These are phyloP conservation scores for Penicillium waksmanii DNA, from an alignment of 495 filamentous ascomycete genomes.

Conservation along the genomic window DNA sequence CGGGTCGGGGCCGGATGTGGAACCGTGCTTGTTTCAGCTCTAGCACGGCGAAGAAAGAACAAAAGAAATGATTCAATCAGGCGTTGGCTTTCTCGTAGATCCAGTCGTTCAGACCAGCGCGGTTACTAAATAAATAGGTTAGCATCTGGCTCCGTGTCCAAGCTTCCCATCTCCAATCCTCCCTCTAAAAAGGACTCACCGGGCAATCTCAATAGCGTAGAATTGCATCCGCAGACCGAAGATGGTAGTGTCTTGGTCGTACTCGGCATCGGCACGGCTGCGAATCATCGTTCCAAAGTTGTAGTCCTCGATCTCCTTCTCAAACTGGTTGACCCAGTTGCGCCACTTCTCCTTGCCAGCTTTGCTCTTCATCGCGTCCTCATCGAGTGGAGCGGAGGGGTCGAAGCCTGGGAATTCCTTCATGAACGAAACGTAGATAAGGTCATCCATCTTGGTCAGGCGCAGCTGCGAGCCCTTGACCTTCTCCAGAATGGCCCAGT, in stretches of 20 bases:
- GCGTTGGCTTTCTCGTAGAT: slow-evolving; percentile 68
- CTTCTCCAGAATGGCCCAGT: slow-evolving; percentile 94
- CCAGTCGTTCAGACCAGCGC: slow-evolving; percentile 92
- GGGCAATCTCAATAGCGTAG: slow-evolving; percentile 93
- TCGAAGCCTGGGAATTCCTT: slow-evolving; percentile 92
- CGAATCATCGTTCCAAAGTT: slow-evolving; percentile 97
- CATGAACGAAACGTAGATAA: slow-evolving; percentile 88
- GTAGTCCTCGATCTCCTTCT: slow-evolving; percentile 91
- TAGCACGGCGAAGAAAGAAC: slow-evolving; percentile 12
- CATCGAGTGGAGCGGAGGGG: slow-evolving; percentile 74
- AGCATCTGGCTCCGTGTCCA: neutral
- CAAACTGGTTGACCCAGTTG: slow-evolving; percentile 90
- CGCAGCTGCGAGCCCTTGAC: slow-evolving; percentile 82
- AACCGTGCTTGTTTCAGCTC: slow-evolving; percentile 12
- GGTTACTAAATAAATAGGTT: slow-evolving; percentile 61
- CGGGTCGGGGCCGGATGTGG: slow-evolving; percentile 24
- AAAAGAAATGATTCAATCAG: slow-evolving; percentile 19
- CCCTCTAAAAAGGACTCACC: slow-evolving; percentile 48
- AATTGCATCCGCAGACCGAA: slow-evolving; percentile 94
- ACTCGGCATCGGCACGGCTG: slow-evolving; percentile 76
- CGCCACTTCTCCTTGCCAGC: slow-evolving; percentile 94
- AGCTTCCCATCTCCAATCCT: neutral
- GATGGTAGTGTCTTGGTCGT: slow-evolving; percentile 86
- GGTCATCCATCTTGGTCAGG: slow-evolving; percentile 91
- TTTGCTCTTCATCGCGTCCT: slow-evolving; percentile 98